Percentiles rank a stretch among this genome's conserved stretches.
Conservation (phyloP, 2,329 filamentous ascomycete genomes). For the Exophiala aquamarina region DNA sequence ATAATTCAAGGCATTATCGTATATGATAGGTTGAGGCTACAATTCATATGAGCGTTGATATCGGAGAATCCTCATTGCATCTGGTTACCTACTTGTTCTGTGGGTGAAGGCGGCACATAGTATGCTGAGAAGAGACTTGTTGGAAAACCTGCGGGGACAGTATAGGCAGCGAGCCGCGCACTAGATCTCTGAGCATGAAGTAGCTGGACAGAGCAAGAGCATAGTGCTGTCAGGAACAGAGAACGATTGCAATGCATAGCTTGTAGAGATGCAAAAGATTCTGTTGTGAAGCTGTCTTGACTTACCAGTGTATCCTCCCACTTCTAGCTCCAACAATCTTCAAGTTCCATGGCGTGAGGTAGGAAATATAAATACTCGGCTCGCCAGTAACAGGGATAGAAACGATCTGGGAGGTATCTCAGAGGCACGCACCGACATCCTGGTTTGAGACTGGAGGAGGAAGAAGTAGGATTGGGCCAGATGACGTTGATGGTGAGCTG, state of each 20-base stretch:
- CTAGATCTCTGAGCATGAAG: slow-evolving; percentile 9
- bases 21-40: slow-evolving; percentile 54
- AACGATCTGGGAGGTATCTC: no score
- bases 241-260: slow-evolving; percentile 16
- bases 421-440: no score
- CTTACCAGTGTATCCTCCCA: slow-evolving; percentile 2
- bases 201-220: slow-evolving; percentile 11
- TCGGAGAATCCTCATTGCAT: background rate
- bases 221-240: slow-evolving; percentile 9
- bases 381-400: no score
- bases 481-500: no score
- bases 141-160: slow-evolving; percentile 25
- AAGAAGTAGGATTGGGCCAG: no score
- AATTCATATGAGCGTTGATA: background rate
- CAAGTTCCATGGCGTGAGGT: no score
- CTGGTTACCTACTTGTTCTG: slow-evolving; percentile 15
- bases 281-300: no score
- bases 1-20: slow-evolving; percentile 55
- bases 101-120: slow-evolving; percentile 27
- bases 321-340: no score
- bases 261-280: no score
- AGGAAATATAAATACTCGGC: no score
- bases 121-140: slow-evolving; percentile 25
- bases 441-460: no score
- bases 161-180: slow-evolving; percentile 18